phyloP scores from a whole-genome alignment of 2,329 filamentous ascomycete species.

The Didymella segeticola region DNA sequence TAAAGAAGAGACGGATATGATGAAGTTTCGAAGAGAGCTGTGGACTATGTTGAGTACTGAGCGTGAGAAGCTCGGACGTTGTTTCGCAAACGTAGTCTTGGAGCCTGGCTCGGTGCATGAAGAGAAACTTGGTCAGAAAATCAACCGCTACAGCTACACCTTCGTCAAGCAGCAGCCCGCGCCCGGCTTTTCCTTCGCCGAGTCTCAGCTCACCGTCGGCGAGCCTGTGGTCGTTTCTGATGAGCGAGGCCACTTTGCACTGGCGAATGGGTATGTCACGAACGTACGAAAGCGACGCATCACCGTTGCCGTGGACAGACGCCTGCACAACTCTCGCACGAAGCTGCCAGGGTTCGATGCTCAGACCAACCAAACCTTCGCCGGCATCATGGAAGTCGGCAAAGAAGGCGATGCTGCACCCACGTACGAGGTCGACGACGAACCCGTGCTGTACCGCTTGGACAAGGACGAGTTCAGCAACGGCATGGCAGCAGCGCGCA shows the following conservation, averaged over 20 bases:
- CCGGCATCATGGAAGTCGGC: constrained; percentile 86
- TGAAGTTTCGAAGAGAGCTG: constrained; percentile 85
- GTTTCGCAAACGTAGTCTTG: constrained; percentile 87
- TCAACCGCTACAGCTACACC: constrained; percentile 88
- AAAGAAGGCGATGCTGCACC: constrained; percentile 54
- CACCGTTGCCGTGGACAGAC: constrained; percentile 86
- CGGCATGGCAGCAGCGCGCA: constrained; percentile 92
- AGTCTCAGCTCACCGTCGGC: constrained; percentile 85
- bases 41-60: constrained; percentile 96
- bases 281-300: constrained; percentile 77
- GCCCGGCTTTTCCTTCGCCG: constrained; percentile 79
- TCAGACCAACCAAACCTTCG: constrained; percentile 80
- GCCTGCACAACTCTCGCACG: constrained; percentile 84
- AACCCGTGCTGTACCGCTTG: constrained; percentile 76
- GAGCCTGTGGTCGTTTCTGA: constrained; percentile 97
- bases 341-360: constrained; percentile 78
- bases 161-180: constrained; percentile 73
- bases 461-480: constrained; percentile 99
- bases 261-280: constrained; percentile 90
- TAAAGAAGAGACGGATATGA: constrained; percentile 89
- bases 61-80: constrained; percentile 85
- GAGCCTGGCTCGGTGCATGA: constrained; percentile 77
- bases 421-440: constrained; percentile 53
- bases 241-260: constrained; percentile 90
- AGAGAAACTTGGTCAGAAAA: constrained; percentile 74